Percentiles rank a stretch among this genome's conserved stretches.
phyloP scores from a whole-genome alignment of 257 asterid species.

The Ilex asprella region DNA sequence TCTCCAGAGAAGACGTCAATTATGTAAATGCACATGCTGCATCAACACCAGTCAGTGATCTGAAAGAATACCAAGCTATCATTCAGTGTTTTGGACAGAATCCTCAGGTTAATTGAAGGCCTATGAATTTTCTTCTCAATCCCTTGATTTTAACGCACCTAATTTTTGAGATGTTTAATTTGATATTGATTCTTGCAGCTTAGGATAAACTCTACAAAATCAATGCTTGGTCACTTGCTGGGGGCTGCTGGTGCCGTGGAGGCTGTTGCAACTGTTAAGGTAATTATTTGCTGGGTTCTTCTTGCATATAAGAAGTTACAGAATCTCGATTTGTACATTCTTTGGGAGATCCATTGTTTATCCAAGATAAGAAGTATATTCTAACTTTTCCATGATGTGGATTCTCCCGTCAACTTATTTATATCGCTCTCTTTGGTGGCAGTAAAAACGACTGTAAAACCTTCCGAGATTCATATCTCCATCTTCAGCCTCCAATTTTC shows the following conservation, averaged over 20 bases:
- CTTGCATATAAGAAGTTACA: too few relatives aligned
- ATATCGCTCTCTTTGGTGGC: too few relatives aligned
- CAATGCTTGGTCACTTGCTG: slow-evolving; percentile 93
- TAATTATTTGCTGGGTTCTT: slow-evolving; percentile 1
- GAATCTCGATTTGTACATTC: neutral
- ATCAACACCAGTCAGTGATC: slow-evolving; percentile 93
- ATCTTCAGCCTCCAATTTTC: too few relatives aligned
- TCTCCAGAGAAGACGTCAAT: slow-evolving; percentile 78
- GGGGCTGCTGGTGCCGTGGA: slow-evolving; percentile 99
- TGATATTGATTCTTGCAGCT: slow-evolving; percentile 39
- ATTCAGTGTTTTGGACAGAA: slow-evolving; percentile 79
- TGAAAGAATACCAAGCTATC: slow-evolving; percentile 87
- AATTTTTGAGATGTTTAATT: neutral
- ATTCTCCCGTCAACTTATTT: too few relatives aligned
- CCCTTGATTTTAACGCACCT: slow-evolving; percentile 4
- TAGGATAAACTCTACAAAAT: slow-evolving; percentile 89
- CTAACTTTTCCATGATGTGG: too few relatives aligned
- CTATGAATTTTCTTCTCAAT: slow-evolving; percentile 2
- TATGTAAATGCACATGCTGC: slow-evolving; percentile 98
- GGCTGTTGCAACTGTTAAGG: slow-evolving; percentile 97
- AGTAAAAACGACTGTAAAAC: too few relatives aligned
- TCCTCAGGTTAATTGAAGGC: slow-evolving; percentile 52
- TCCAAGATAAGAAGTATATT: too few relatives aligned
- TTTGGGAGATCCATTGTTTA: too few relatives aligned
- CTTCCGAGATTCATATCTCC: too few relatives aligned